Evolutionary conservation across 2,329 filamentous ascomycete species (phyloP), one percentile per base, ranked within the genome.

Genomic region (Fusarium palustre): DNA sequence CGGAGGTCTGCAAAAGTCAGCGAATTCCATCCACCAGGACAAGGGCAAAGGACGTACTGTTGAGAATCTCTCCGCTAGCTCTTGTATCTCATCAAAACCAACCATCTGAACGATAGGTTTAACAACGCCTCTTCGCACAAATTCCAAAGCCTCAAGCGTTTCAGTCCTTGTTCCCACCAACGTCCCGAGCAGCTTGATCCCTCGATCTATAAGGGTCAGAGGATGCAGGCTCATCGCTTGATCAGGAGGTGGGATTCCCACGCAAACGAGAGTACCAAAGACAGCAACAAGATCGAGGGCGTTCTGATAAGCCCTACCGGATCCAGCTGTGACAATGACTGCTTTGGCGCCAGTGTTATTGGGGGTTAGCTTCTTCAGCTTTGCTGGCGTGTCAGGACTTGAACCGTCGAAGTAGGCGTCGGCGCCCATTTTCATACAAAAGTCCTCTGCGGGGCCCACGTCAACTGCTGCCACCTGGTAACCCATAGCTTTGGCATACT

Each of bases 401-500:
- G 66, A 39, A 12, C 52, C 75, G 34, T 83, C 81, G 8, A 83
- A 69, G 56, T 79, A 83, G 15, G 72, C 69, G 41, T 82, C 80
- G 0, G 79, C 80, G 18, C 79, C 79, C 5, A 69, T 70, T 9
- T 74, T 55, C 9, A 69, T 33, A n/a, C 76, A 77, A 7, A 74
- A 70, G 9, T 71, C 71, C 59, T 78, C 80, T 1, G 69, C 72
- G 2, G 64, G 48, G 1, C 79, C 80, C 0, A 76, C 73, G 41
- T 83, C 81, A 18, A 82, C 66, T 9, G 79, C 81, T 25, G 81
- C 75, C 0, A 81, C 77, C 0, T 78, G 77, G 33, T 79, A 79
- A 2, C 82, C 82, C 81, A 83, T 83, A 1, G 81, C 78, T 42
- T 72, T 76, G 2, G 79, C 82, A 55, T 76, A 82, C 34, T 79